These are phyloP conservation scores for Mycosphaerella arachidis DNA, from an alignment of 2,329 filamentous ascomycete species.

Conservation along the genomic window DNA sequence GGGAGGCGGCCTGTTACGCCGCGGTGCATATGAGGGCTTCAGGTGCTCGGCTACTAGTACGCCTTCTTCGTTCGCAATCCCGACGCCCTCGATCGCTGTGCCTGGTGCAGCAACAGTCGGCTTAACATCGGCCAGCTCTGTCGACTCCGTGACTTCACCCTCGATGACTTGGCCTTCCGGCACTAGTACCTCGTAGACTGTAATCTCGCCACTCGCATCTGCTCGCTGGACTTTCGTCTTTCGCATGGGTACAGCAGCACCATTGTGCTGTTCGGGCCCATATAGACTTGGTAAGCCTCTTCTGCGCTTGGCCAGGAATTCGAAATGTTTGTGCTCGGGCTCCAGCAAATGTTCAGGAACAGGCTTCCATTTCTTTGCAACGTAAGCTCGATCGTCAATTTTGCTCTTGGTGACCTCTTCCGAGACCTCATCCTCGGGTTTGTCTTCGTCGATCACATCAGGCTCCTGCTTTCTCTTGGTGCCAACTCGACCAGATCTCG, in stretches of 20 bases:
- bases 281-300: constrained; percentile 55
- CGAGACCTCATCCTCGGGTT: constrained; percentile 38
- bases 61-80: constrained; percentile 58
- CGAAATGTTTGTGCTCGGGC: constrained; percentile 50
- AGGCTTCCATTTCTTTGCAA: constrained; percentile 54
- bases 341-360: constrained; percentile 55
- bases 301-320: constrained; percentile 57
- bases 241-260: constrained; percentile 52
- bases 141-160: constrained; percentile 67
- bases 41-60: constrained; percentile 49
- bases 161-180: constrained; percentile 74
- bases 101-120: constrained; percentile 52
- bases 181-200: constrained; percentile 78
- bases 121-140: constrained; percentile 43
- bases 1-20: constrained; percentile 70
- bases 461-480: constrained; percentile 60
- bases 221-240: constrained; percentile 75
- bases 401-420: constrained; percentile 41
- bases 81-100: constrained; percentile 56
- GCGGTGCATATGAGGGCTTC: constrained; percentile 33
- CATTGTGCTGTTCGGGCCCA: constrained; percentile 31
- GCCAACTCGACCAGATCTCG: constrained; percentile 60
- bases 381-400: constrained; percentile 45
- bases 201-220: constrained; percentile 69
- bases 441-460: constrained; percentile 56